phyloP scores from a whole-genome alignment of 2,329 filamentous ascomycete genomes.

The Botrytis deweyae region DNA sequence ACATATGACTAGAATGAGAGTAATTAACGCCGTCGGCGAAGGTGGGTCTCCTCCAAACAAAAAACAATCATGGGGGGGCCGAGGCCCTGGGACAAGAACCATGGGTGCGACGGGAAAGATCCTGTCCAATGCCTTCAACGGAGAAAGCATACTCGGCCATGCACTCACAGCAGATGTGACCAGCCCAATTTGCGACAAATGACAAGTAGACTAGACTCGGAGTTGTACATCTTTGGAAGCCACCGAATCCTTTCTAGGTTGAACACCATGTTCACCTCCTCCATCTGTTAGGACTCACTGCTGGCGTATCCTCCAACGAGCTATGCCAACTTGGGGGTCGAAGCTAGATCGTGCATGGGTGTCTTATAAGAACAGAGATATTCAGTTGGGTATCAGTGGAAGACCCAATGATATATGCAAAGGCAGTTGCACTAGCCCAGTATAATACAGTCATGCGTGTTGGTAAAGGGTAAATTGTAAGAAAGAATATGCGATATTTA shows the following conservation, averaged over 20 bases:
- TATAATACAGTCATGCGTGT: background rate
- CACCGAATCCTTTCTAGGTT: background rate
- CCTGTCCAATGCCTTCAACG: background rate
- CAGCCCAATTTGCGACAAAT: background rate
- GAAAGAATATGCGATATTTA: background rate
- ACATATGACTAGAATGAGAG: background rate
- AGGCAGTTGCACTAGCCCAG: background rate
- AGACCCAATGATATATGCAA: background rate
- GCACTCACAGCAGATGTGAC: background rate
- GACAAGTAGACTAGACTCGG: background rate
- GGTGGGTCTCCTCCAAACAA: background rate
- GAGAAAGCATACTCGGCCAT: background rate
- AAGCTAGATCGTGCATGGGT: background rate
- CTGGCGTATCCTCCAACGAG: background rate
- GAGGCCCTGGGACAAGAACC: background rate
- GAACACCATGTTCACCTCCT: background rate
- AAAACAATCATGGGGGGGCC: background rate
- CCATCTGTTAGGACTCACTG: background rate
- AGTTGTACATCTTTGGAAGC: background rate
- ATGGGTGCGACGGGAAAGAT: background rate
- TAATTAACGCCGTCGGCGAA: background rate
- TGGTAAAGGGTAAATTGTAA: background rate
- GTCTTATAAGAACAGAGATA: background rate
- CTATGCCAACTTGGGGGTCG: background rate
- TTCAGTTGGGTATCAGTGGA: background rate